Evolutionary conservation across 176 grass and related monocot genomes (phyloP).

Genomic region (Aegilops bicornis): DNA sequence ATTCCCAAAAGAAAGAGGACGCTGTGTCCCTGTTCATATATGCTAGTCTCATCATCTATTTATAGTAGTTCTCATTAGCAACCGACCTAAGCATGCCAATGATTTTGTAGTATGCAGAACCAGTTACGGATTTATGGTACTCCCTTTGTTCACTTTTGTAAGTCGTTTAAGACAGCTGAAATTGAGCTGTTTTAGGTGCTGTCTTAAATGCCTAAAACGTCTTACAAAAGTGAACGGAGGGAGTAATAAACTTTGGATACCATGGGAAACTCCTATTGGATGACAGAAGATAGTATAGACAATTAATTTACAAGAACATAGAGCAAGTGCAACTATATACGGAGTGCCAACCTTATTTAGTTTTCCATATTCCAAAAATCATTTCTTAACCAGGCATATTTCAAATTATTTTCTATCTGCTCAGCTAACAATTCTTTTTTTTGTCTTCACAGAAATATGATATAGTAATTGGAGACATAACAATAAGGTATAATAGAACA

Average conservation of each 20-base stretch:
- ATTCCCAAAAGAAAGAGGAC: no score
- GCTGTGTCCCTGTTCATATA: background rate
- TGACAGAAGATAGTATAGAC: background rate
- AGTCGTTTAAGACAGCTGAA: no score
- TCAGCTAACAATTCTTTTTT: background rate
- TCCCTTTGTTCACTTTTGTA: no score
- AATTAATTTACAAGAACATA: background rate
- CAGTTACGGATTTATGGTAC: background rate
- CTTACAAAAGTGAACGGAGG: no score
- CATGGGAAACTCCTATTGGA: background rate
- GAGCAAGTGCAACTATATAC: background rate
- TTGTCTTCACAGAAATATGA: constrained; percentile 35
- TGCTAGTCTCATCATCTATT: background rate
- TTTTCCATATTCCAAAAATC: background rate
- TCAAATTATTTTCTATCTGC: background rate
- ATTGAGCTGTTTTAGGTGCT: no score
- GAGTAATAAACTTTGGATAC: background rate
- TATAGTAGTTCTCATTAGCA: constrained; percentile 3
- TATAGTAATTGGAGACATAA: constrained; percentile 45
- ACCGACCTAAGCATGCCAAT: background rate
- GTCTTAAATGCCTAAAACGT: no score
- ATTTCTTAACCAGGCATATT: no score
- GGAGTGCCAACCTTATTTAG: background rate
- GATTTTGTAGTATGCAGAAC: background rate
- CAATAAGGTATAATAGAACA: constrained; percentile 41